phyloP scores from a whole-genome alignment of 192 early-diverging fungal genomes.

The Haplosporangium gracile region DNA sequence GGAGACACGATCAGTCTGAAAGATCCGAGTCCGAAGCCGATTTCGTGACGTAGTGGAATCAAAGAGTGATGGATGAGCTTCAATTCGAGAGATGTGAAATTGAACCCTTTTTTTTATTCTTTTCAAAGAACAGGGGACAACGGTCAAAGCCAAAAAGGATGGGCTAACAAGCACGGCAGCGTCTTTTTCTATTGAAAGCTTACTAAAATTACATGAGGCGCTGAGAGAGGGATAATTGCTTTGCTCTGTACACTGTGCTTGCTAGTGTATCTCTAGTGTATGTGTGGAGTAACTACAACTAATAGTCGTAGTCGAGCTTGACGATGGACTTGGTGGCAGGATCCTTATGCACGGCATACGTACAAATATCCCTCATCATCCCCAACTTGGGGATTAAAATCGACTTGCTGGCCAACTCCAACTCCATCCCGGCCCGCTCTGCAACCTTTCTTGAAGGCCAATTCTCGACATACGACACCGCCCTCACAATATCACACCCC shows the following conservation, averaged over 20 bases:
- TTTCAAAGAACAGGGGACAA: too few species aligned
- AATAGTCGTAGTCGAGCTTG: slow-evolving; percentile 39
- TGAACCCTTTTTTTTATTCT: too few species aligned
- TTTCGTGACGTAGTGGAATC: background rate
- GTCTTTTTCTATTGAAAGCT: too few species aligned
- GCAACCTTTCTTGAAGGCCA: slow-evolving; percentile 28
- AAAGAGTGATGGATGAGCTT: background rate
- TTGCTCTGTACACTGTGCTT: too few species aligned
- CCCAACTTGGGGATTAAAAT: slow-evolving; percentile 34
- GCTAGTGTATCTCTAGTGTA: too few species aligned
- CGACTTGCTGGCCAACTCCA: slow-evolving; percentile 27
- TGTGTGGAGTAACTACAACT: background rate
- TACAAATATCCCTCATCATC: slow-evolving; percentile 17
- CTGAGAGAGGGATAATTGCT: too few species aligned
- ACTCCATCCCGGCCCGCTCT: slow-evolving; percentile 18
- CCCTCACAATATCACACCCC: slow-evolving; percentile 37
- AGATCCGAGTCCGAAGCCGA: background rate
- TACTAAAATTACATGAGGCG: too few species aligned
- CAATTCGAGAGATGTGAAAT: background rate
- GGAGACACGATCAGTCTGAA: background rate
- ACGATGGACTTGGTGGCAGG: slow-evolving; percentile 21
- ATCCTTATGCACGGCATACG: slow-evolving; percentile 25
- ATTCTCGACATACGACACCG: slow-evolving; percentile 27
- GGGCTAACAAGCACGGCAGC: too few species aligned
- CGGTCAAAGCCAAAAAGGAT: too few species aligned